These are phyloP conservation scores for Phaffia tasmanica DNA, from an alignment of 768 basidiomycete species.

Conservation along the genomic window DNA sequence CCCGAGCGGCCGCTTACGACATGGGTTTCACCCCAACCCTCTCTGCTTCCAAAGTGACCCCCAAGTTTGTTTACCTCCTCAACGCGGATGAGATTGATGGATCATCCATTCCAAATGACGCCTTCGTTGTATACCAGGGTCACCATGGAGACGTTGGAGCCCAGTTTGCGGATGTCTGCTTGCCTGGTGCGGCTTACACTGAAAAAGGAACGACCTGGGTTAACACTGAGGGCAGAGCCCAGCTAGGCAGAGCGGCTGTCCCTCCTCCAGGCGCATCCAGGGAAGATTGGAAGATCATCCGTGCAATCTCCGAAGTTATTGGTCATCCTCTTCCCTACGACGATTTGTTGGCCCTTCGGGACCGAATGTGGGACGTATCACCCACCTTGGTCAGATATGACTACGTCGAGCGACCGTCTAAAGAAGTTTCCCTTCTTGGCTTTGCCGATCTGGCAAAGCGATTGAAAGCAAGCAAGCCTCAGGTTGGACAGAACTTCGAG, in stretches of 20 bases:
- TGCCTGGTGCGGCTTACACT: slow-evolving; percentile 88
- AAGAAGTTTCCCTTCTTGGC: slow-evolving; percentile 60
- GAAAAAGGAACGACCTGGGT: slow-evolving; percentile 87
- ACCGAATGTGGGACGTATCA: slow-evolving; percentile 93
- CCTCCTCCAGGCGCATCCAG: slow-evolving; percentile 86
- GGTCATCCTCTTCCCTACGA: slow-evolving; percentile 77
- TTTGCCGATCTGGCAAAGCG: slow-evolving; percentile 49
- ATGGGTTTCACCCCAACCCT: slow-evolving; percentile 82
- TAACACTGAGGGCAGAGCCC: slow-evolving; percentile 89
- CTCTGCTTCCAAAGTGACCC: slow-evolving; percentile 58
- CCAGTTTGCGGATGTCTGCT: slow-evolving; percentile 89
- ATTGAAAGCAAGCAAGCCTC: slow-evolving; percentile 49
- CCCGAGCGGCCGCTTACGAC: slow-evolving; percentile 87
- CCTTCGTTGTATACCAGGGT: slow-evolving; percentile 97
- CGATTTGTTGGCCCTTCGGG: slow-evolving; percentile 66
- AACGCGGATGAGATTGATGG: slow-evolving; percentile 92
- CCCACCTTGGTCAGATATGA: slow-evolving; percentile 83
- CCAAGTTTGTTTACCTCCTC: slow-evolving; percentile 93
- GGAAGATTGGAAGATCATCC: slow-evolving; percentile 96
- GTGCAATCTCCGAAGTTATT: slow-evolving; percentile 81
- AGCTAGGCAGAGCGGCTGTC: slow-evolving; percentile 82
- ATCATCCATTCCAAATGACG: slow-evolving; percentile 71
- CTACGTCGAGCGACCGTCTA: slow-evolving; percentile 60
- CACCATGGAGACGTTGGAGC: slow-evolving; percentile 97
- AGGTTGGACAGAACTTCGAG: slow-evolving; percentile 49